Base-by-base conservation (phyloP, 345 rosid species). In the Pugionium dolabratum region DNA sequence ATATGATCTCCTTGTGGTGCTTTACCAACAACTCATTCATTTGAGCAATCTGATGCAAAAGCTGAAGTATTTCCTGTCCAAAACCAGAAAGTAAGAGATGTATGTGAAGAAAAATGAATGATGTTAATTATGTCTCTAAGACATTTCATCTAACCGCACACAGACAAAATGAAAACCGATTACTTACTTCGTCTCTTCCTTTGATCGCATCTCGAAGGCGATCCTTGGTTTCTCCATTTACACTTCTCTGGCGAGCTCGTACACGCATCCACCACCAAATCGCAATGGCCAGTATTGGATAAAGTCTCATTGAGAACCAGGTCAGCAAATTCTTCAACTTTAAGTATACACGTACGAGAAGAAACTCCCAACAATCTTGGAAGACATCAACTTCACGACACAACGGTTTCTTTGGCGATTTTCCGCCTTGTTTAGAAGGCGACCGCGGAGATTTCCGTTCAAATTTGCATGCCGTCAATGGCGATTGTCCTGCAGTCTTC, bases 11-110 rank as follows among this genome's bases (percentile, higher is more conserved):
- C 59, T 69, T 84, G 75, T 84, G 85, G 7, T 77, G 83, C 4
- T 62, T 71, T n/a, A 86, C 7, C 8, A 82, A 69, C 59, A 78
- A 62, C 67, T 84, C 80, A 62, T 86, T 86, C 81, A 82, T 79
- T 57, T 82, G 74, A 62, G 79, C 89, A 30, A 86, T 78, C 55
- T 86, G 85, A 49, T 75, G 76, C 72, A 84, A 62, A 1, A 86
- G 83, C 75, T 77, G 64, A 47, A 60, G 46, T 47, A 86, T 84
- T 72, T 74, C 79, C 91, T 84, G 84, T 32, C n/a, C 47, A 60
- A 27, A 46, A 56, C 3, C 25, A 47, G 0, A 6, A 62, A 28
- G 26, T 4, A 46, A 50, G 10, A 39, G 4, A 2, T n/a, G 7
- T 4, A 41, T 41, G 25, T 35, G 53, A 73, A 69, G 74, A 67